Percentiles rank a stretch among this genome's conserved stretches.
Conservation (phyloP, 2,329 filamentous ascomycete species). For the Aspergillus pseudoglaucus region DNA sequence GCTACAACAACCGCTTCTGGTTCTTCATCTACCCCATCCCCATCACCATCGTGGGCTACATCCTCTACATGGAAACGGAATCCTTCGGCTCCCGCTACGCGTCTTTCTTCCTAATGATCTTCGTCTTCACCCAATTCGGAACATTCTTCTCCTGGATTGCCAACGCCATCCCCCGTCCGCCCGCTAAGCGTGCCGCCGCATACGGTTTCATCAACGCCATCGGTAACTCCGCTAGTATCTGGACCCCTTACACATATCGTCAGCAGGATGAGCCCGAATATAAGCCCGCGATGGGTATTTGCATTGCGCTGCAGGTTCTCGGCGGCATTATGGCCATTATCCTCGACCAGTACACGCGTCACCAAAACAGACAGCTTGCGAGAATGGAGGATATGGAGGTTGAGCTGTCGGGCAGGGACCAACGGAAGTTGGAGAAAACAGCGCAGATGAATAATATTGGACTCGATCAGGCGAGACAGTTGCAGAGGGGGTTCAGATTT, state of each 20-base stretch:
- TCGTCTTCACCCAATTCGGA: conserved; percentile 4
- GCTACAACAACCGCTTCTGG: conserved; percentile 38
- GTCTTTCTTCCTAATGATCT: conserved; percentile 47
- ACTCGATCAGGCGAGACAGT: conserved; percentile 38
- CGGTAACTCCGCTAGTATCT: conserved; percentile 43
- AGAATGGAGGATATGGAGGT: conserved; percentile 19
- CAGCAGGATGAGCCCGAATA: conserved; percentile 31
- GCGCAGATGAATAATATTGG: conserved; percentile 44
- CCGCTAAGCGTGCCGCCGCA: conserved; percentile 46
- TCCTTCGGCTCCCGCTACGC: conserved; percentile 47
- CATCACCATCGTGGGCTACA: conserved; percentile 41
- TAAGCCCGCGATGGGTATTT: conserved; percentile 30
- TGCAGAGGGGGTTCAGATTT: conserved; percentile 49
- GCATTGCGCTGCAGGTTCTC: conserved; percentile 27
- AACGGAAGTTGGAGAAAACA: conserved; percentile 40
- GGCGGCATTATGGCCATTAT: conserved; percentile 20
- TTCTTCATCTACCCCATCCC: conserved; percentile 45
- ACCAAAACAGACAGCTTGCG: conserved; percentile 43
- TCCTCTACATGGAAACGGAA: conserved; percentile 47
- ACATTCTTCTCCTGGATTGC: conserved; percentile 44
- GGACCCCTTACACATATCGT: conserved; percentile 41
- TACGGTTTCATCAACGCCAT: conserved; percentile 47
- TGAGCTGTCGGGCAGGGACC: conserved; percentile 37
- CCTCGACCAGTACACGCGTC: conserved; percentile 24
- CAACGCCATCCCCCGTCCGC: conserved; percentile 41